phyloP scores from a whole-genome alignment of 2,329 filamentous ascomycete species.

The Talaromyces sp. region DNA sequence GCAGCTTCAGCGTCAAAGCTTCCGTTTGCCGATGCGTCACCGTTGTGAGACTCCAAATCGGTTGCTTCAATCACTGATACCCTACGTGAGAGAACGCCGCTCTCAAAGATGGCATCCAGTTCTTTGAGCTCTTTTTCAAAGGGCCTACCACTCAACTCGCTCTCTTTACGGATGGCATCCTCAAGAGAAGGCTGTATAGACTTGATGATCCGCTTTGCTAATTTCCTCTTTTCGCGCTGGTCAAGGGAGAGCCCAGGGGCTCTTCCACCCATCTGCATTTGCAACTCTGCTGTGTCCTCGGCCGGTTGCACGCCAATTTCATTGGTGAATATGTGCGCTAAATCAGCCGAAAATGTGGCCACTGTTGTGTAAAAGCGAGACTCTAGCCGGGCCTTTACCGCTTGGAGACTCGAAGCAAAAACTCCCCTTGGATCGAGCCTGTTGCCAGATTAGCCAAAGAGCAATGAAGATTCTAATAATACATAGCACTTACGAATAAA shows the following conservation, averaged over 20 bases:
- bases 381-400: slow-evolving; percentile 49
- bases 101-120: slow-evolving; percentile 67
- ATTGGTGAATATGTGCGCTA: slow-evolving; percentile 52
- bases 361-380: slow-evolving; percentile 57
- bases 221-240: slow-evolving; percentile 71
- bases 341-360: slow-evolving; percentile 54
- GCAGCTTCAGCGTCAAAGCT: slow-evolving; percentile 17
- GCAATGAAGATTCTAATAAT: neutral
- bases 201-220: slow-evolving; percentile 87
- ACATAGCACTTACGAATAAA: slow-evolving; percentile 62
- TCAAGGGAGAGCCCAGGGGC: slow-evolving; percentile 50
- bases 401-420: slow-evolving; percentile 50
- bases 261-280: slow-evolving; percentile 48
- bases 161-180: slow-evolving; percentile 69
- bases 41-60: slow-evolving; percentile 35
- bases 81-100: slow-evolving; percentile 54
- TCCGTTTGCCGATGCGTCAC: slow-evolving; percentile 40
- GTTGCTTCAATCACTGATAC: slow-evolving; percentile 40
- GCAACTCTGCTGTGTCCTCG: slow-evolving; percentile 38
- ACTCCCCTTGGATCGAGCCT: slow-evolving; percentile 48
- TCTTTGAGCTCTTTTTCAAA: slow-evolving; percentile 67
- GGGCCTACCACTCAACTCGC: slow-evolving; percentile 68
- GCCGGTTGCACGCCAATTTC: slow-evolving; percentile 47
- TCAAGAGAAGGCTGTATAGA: slow-evolving; percentile 73
- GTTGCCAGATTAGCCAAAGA: slow-evolving; percentile 15